Evolutionary conservation across 2,329 filamentous ascomycete species (phyloP).

Genomic region (Emmonsiellopsis sp.): DNA sequence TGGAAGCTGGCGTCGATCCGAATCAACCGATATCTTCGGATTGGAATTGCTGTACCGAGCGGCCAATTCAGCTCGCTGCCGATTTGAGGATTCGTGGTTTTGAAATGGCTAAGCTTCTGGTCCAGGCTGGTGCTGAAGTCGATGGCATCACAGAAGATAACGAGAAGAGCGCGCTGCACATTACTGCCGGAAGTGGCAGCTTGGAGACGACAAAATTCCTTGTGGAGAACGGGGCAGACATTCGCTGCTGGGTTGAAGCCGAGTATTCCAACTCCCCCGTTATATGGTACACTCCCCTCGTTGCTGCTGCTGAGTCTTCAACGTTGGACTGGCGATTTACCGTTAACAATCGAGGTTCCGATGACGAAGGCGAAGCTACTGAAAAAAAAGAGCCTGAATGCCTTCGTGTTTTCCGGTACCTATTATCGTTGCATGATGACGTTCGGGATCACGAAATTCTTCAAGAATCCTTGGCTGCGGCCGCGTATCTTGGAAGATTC

Average conservation of each 20-base stretch:
- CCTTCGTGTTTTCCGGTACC: background rate
- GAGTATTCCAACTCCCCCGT: background rate
- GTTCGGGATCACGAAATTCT: background rate
- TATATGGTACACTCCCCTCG: background rate
- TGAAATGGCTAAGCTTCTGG: background rate
- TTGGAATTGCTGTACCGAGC: background rate
- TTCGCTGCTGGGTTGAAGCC: background rate
- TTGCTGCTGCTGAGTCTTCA: background rate
- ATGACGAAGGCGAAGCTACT: background rate
- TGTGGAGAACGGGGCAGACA: slow-evolving; percentile 12
- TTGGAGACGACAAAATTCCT: slow-evolving; percentile 12
- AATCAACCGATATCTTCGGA: background rate
- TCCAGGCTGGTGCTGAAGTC: background rate
- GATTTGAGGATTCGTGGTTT: background rate
- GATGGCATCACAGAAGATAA: background rate
- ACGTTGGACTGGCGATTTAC: background rate
- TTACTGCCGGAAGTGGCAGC: slow-evolving; percentile 8
- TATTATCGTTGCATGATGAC: background rate
- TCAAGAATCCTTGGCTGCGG: background rate
- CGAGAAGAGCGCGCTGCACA: background rate
- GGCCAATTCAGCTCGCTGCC: background rate
- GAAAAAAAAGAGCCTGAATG: background rate
- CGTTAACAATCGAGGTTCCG: background rate
- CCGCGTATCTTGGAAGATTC: background rate
- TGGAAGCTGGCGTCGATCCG: background rate